Base-by-base conservation (phyloP, 495 filamentous ascomycete genomes). In the Geoglossum glabrum region DNA sequence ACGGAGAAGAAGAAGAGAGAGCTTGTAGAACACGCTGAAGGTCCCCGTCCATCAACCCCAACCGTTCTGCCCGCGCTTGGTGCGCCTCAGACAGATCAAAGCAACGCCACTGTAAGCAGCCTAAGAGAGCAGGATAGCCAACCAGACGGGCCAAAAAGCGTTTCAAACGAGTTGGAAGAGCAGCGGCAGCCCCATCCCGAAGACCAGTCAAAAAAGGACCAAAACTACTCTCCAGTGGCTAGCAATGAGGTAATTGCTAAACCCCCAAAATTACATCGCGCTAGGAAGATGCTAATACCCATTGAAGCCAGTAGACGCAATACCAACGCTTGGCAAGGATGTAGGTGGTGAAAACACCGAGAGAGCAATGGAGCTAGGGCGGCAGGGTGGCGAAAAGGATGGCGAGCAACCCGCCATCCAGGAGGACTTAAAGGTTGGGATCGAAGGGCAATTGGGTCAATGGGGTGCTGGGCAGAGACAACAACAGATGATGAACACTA, bases 1-100 rank as follows among this genome's bases (percentile, higher is more conserved):
- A 90, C 85, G 0, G 84, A 84, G 61, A 85, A 90, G 68, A 95
- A 93, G 74, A 95, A 93, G 67, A 74, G 82, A 57, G 57, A 59
- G 47, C 49, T 52, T 27, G 49, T 52, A 47, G 40, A 49, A 19
- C 34, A 60, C n/a, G 21, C 57, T 15, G 38, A 58, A 17, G 28
- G 25, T 31, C 21, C 56, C 43, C 10, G 23, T 33, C 9, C 54
- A 40, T 56, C 54, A 10, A 56, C 54, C 7, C 36, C 54, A 13
- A 13, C 23, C 31, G 23, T 26, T 6, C 8, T 19, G 23, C 28
- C 49, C 5, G 30, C 5, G 3, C 49, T 21, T 5, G 30, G 11
- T 17, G 49, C 11, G 17, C 28, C 49, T 31, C 11, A 1, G 23
- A 17, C 23, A 27, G 30, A 28, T 17, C 40, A 31, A 51, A 58